Base-by-base conservation (phyloP, 75 land plant species). In the Sequoia sempervirens region DNA sequence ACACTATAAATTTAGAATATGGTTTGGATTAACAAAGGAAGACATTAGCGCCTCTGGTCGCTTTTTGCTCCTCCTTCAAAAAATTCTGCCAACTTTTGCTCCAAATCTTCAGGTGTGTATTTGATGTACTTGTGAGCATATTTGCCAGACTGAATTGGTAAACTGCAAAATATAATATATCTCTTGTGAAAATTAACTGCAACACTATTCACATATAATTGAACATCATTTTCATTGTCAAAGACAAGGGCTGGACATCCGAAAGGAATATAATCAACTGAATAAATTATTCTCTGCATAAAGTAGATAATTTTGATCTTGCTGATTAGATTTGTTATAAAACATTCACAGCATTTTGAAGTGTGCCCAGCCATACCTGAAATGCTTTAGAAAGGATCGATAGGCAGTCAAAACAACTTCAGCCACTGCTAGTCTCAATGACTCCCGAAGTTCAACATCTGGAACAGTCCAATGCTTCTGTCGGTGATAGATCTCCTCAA, bases 381-480 rank as follows among this genome's bases (percentile, higher is more conserved):
- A 84, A 69, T 86, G 89, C 74, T 88, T 87, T 36, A 89, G 20
- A 81, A 86, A 89, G 28, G 88, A 87, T 6, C 90, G 61, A 64
- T 89, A 89, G 2, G 90, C 90, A 28, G 90, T 90, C 45, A 89
- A 66, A 58, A 89, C 34, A 15, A 88, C 86, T 73, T 89, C 90
- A 37, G 86, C 86, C 23, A 89, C 90, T 64, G 86, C 82, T 46
- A 89, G 86, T 52, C 90, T 78, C 13, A 89, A 80, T 20, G 90
- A 90, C 36, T 89, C 90, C 54, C 90, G 66, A 30, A 89, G 89
- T 80, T 87, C 90, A 75, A 23, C 68, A 72, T 89, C 90, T 64
- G 90, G 90, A 46, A 89, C 61, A 13, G 73, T 89, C 90, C 90
- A 89, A 68, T 89, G 89, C 12, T 83, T 66, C 76, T 89, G 90